Evolutionary conservation across 306 rosid genomes (phyloP).

Genomic region (Vigna nakashimae): DNA sequence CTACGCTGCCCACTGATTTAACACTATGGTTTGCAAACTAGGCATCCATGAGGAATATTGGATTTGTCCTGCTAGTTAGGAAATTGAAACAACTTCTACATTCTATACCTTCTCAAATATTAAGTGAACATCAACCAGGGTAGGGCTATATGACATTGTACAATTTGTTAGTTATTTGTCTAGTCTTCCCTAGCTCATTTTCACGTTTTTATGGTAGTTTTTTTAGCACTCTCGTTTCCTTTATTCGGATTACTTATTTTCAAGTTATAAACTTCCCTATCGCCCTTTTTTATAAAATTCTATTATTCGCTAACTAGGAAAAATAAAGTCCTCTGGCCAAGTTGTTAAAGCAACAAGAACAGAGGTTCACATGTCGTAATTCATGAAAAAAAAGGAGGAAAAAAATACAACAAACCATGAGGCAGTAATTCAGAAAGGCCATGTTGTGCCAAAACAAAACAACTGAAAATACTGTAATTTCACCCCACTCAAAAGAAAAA

Average conservation of each 20-base stretch:
- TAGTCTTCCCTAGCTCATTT: constrained; percentile 8
- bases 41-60: neutral
- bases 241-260: neutral
- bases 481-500: constrained; percentile 24
- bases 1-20: constrained; percentile 5
- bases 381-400: neutral
- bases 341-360: constrained; percentile 36
- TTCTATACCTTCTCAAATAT: constrained; percentile 28
- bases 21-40: constrained; percentile 14
- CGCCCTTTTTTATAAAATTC: neutral
- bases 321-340: neutral
- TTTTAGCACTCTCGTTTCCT: neutral
- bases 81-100: constrained; percentile 6
- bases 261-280: neutral
- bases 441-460: constrained; percentile 10
- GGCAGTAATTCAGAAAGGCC: constrained; percentile 9
- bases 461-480: neutral
- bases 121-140: neutral
- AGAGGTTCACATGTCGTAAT: constrained; percentile 8
- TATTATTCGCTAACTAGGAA: neutral
- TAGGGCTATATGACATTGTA: neutral
- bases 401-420: neutral
- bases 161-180: neutral
- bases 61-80: constrained; percentile 22
- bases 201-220: neutral